Conservation (phyloP, 2,329 filamentous ascomycete genomes). For the Pezicula radicicola region DNA sequence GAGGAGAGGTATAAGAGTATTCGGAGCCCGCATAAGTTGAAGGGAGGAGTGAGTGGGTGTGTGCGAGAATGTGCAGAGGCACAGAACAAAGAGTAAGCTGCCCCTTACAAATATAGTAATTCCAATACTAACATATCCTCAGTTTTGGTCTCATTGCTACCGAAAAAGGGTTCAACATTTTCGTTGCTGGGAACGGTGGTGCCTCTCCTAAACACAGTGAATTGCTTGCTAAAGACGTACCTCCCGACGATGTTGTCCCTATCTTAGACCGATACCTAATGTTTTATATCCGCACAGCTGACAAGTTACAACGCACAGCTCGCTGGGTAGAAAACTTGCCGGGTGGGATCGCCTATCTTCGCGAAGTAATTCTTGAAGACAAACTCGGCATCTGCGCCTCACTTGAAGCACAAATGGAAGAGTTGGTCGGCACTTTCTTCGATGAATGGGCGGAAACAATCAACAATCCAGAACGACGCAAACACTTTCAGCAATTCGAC, state of each 20-base stretch:
- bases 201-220: slow-evolving; percentile 81
- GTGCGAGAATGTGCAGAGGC: slow-evolving; percentile 93
- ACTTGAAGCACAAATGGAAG: slow-evolving; percentile 84
- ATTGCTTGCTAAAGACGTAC: slow-evolving; percentile 81
- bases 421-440: slow-evolving; percentile 79
- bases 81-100: slow-evolving; percentile 78
- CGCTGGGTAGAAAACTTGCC: slow-evolving; percentile 84
- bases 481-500: slow-evolving; percentile 77
- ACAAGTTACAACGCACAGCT: slow-evolving; percentile 85
- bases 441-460: slow-evolving; percentile 90
- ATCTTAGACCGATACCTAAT: slow-evolving; percentile 87
- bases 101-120: not conserved
- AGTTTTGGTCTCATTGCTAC: slow-evolving; percentile 89
- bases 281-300: slow-evolving; percentile 91
- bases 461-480: slow-evolving; percentile 61
- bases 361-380: slow-evolving; percentile 80
- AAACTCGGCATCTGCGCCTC: slow-evolving; percentile 81
- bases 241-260: slow-evolving; percentile 76
- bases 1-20: slow-evolving; percentile 93
- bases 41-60: slow-evolving; percentile 85
- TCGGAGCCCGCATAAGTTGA: slow-evolving; percentile 85
- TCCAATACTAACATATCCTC: slow-evolving; percentile 6
- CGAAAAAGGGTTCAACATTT: slow-evolving; percentile 91
- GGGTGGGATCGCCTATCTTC: slow-evolving; percentile 79
- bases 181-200: slow-evolving; percentile 85